phyloP scores from a whole-genome alignment of 2,329 filamentous ascomycete species.

The Aureobasidium sp. region DNA sequence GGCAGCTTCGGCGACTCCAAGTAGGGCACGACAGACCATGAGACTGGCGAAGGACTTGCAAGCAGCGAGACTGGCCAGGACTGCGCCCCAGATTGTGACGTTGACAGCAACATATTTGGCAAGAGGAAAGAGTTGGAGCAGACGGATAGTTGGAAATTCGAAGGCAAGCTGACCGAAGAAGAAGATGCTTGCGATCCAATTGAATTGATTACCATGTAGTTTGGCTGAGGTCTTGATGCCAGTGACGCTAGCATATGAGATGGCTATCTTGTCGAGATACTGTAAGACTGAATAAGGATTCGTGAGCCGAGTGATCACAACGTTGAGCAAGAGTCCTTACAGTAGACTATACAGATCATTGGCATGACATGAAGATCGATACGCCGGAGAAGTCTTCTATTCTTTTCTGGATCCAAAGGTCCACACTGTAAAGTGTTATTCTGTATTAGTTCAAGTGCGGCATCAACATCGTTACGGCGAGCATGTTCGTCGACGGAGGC shows the following conservation, averaged over 20 bases:
- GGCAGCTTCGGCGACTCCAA: constrained; percentile 28
- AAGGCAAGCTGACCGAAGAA: neutral
- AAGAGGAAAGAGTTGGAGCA: neutral
- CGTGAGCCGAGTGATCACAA: neutral
- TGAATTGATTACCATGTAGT: neutral
- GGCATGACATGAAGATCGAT: neutral
- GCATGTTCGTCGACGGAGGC: neutral
- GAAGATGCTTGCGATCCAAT: neutral
- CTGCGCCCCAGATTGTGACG: constrained; percentile 26
- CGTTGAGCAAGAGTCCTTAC: neutral
- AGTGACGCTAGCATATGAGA: neutral
- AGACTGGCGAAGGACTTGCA: constrained; percentile 25
- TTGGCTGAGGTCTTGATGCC: neutral
- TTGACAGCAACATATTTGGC: constrained; percentile 23
- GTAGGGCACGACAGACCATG: constrained; percentile 24
- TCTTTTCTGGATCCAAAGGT: neutral
- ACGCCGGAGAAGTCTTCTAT: neutral
- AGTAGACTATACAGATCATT: neutral
- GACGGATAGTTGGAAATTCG: neutral
- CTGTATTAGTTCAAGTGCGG: neutral
- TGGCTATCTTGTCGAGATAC: constrained; percentile 1
- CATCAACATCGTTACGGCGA: neutral
- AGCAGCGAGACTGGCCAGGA: constrained; percentile 26
- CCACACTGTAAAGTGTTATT: too few species aligned
- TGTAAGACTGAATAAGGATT: neutral